Base-by-base conservation (phyloP, 2,329 filamentous ascomycete genomes). In the Fusarium incarnatum region DNA sequence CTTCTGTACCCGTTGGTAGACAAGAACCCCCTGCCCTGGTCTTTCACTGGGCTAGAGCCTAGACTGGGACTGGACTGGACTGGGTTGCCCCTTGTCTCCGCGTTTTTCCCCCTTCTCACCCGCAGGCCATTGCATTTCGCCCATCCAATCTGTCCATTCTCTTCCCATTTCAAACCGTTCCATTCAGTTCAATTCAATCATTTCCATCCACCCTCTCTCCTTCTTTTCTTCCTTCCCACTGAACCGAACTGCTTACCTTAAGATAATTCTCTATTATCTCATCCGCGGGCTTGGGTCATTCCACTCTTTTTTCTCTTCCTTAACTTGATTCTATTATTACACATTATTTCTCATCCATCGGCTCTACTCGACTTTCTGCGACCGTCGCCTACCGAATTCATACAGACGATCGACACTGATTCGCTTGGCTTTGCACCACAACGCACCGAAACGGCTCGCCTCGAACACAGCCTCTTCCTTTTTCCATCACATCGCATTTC, bases 231-330 rank as follows among this genome's bases (percentile, higher is more conserved):
- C 25, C 55, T 23, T 71, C 61, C 46, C 64, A 58, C 66, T 71
- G 62, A 68, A 65, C 59, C 64, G 62, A 70, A 69, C 59, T 61
- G 52, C 67, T 66, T 52, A 60, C 59, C 54, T n/a, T 22, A 49
- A 41, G 30, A 52, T 52, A 52, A 52, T 49, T 57, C 53, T 47
- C 49, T 57, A 65, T 48, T 67, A 64, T 61, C 64, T 63, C 56
- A 61, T 56, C 52, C 60, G 54, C 56, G 61, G 71, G 65, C 60
- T 75, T 70, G 40, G 57, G 52, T 60, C 60, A 69, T 71, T 69
- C 66, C 73, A 68, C 70, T 75, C 73, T 30, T 60, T 75, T 75
- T 52, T 52, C 34, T 74, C 64, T 63, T 56, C 58, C 64, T 57
- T 56, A 59, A 54, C 54, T 52, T 22, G 49, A 42, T 64, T 71